A percentile compares a stretch with the other conserved stretches of the same genome.
Evolutionary conservation across 108 stramenopile genomes (phyloP).

Genomic region (Skeletonema marinoi): DNA sequence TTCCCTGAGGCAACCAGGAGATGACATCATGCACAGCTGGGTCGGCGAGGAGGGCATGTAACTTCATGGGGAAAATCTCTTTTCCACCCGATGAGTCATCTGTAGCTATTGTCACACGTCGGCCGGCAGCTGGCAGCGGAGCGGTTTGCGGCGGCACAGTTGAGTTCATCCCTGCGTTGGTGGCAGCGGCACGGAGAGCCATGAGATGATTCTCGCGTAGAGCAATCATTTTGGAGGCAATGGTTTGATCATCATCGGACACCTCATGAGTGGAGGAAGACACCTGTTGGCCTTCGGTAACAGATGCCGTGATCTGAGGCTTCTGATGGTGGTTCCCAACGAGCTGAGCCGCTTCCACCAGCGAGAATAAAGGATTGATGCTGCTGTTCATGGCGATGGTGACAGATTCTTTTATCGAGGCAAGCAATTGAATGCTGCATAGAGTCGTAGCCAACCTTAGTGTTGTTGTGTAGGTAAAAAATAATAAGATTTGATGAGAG

Average conservation of each 20-base stretch:
- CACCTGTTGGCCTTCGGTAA: not conserved
- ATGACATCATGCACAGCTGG: constrained; percentile 59
- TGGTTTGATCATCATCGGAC: not conserved
- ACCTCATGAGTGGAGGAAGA: not conserved
- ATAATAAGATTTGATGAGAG: no score
- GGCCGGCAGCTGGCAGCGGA: constrained; percentile 7
- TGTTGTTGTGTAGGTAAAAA: no score
- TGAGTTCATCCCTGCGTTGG: not conserved
- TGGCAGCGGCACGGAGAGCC: constrained; percentile 19
- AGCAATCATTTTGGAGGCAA: constrained; percentile 7
- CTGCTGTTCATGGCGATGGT: no score
- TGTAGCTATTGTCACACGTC: not conserved
- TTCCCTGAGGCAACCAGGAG: constrained; percentile 82
- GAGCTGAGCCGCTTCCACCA: no score
- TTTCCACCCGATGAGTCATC: not conserved
- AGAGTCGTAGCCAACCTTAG: no score
- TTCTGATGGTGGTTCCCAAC: not conserved
- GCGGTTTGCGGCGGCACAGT: not conserved
- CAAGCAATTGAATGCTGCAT: no score
- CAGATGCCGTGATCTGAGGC: not conserved
- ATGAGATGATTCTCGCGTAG: constrained; percentile 30
- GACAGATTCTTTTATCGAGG: no score
- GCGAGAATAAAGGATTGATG: no score
- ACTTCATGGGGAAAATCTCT: constrained; percentile 76
- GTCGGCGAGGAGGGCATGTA: constrained; percentile 70